Evolutionary conservation across 2,329 filamentous ascomycete genomes (phyloP), one percentile per base, ranked within the genome.

Genomic region (Pseudopyricularia cyperi): DNA sequence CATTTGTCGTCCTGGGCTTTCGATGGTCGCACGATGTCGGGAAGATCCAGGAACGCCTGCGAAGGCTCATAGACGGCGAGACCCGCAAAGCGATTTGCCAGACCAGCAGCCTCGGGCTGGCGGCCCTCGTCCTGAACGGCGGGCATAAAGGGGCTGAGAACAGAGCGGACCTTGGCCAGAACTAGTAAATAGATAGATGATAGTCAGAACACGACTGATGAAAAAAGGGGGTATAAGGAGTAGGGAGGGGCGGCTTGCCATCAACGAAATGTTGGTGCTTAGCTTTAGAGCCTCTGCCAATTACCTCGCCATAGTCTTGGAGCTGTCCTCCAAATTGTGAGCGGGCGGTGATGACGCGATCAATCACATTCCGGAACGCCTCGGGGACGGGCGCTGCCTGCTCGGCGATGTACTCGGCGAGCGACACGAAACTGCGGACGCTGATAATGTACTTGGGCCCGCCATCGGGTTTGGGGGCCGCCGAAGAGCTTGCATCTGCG

Each of bases 51-150:
- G 55, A 71, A 71, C 4, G 57, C 59, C 22, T 67, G 58, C 0
- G 66, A 69, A 1, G 67, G 62, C 24, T 71, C 68, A 39, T 70
- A 60, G 12, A 71, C 54, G 1, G 61, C 56, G 9, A 72, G 57
- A 3, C 54, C 48, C 2, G 59, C 61, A 53, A 73, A 72, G 19
- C 59, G 60, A 53, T 68, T 70, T 17, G 52, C 52, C 4, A 60
- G 26, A 11, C 53, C 35, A 48, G 28, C 46, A 48, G 26, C 30
- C 15, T 34, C 46, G 15, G 28, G 8, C n/a, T 15, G 30, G 28
- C 30, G 9, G 7, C 7, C n/a, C 28, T 48, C 17, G 30, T 33
- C 30, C 46, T 48, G 2, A 19, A 15, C 30, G 22, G 46, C 49
- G 67, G 74, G 42, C 48, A 58, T 57, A 12, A 55, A 44, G 0